phyloP scores from a whole-genome alignment of 1,139 yeast species.

The Yamadazyma pseudoaaseri region DNA sequence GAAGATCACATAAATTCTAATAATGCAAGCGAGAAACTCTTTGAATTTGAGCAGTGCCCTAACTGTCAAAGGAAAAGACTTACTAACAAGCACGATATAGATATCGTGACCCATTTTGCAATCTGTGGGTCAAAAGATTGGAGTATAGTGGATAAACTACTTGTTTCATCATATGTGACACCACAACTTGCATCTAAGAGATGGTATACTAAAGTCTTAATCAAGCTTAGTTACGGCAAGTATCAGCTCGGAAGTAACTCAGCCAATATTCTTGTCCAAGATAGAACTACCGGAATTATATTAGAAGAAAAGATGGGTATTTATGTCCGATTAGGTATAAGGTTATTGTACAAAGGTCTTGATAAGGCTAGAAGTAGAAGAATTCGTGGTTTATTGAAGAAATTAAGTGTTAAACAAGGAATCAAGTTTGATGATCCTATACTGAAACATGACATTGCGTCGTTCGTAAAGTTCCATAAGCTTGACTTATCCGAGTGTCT shows the following conservation, averaged over 20 bases:
- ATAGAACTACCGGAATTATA: constrained; percentile 80
- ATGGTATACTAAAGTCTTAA: constrained; percentile 83
- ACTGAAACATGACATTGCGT: constrained; percentile 65
- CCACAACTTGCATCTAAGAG: constrained; percentile 81
- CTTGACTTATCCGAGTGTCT: constrained; percentile 71
- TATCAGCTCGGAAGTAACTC: constrained; percentile 86
- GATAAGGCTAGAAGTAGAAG: constrained; percentile 53
- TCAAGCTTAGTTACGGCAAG: constrained; percentile 85
- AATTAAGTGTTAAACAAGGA: constrained; percentile 80
- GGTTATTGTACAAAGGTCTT: constrained; percentile 77
- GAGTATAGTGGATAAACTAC: constrained; percentile 63
- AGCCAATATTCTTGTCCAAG: constrained; percentile 93
- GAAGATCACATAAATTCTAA: constrained; percentile 30
- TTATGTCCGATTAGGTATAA: constrained; percentile 82
- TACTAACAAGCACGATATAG: constrained; percentile 55
- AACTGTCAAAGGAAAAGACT: constrained; percentile 66
- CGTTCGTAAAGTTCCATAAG: constrained; percentile 80
- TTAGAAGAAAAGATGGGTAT: constrained; percentile 91
- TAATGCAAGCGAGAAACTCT: constrained; percentile 37
- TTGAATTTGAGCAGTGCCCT: constrained; percentile 72
- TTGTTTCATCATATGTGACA: constrained; percentile 73
- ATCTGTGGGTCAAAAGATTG: constrained; percentile 81
- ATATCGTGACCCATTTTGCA: constrained; percentile 82
- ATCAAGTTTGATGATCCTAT: constrained; percentile 70
- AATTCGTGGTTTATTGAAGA: constrained; percentile 57